Evolutionary conservation across 2,329 filamentous ascomycete genomes (phyloP).

Genomic region (Sordariomycetes sp.): DNA sequence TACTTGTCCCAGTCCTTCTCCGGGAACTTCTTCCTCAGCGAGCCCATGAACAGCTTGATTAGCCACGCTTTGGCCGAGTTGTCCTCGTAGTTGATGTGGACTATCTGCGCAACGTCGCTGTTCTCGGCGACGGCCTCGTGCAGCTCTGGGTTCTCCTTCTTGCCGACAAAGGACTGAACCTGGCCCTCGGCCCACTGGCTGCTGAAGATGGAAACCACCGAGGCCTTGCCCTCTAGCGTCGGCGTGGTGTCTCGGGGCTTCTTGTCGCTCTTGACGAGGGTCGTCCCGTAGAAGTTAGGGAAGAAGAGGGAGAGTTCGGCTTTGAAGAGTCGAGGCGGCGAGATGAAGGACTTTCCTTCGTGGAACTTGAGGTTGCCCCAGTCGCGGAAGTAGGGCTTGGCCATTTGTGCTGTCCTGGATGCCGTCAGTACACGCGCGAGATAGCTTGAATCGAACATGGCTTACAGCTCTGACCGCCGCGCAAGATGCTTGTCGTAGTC

Average conservation of each 20-base stretch:
- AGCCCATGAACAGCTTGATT: slow-evolving; percentile 45
- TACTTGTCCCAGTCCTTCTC: slow-evolving; percentile 49
- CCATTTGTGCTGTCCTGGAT: slow-evolving; percentile 62
- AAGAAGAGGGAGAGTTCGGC: slow-evolving; percentile 80
- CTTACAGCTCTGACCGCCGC: slow-evolving; percentile 66
- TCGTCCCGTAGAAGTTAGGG: slow-evolving; percentile 80
- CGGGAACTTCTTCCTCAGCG: slow-evolving; percentile 38
- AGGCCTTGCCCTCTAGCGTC: slow-evolving; percentile 62
- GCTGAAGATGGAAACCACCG: slow-evolving; percentile 73
- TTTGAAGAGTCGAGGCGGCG: slow-evolving; percentile 77
- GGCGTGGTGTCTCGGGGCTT: slow-evolving; percentile 62
- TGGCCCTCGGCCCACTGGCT: slow-evolving; percentile 81
- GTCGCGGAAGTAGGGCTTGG: slow-evolving; percentile 91
- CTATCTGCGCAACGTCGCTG: slow-evolving; percentile 54
- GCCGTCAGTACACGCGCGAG: neutral
- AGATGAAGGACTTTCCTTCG: slow-evolving; percentile 86
- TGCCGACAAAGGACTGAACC: slow-evolving; percentile 59
- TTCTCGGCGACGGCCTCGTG: slow-evolving; percentile 48
- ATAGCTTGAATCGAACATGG: neutral
- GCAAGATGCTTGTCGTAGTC: slow-evolving; percentile 78
- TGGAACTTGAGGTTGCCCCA: slow-evolving; percentile 77
- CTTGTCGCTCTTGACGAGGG: slow-evolving; percentile 50
- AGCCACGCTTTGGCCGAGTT: slow-evolving; percentile 59
- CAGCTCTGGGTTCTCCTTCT: slow-evolving; percentile 59
- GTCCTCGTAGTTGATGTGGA: slow-evolving; percentile 85